A percentile compares a stretch with the other conserved stretches of the same genome.
Conservation (phyloP, 1,139 yeast genomes). For the Kodamaea suecica region DNA sequence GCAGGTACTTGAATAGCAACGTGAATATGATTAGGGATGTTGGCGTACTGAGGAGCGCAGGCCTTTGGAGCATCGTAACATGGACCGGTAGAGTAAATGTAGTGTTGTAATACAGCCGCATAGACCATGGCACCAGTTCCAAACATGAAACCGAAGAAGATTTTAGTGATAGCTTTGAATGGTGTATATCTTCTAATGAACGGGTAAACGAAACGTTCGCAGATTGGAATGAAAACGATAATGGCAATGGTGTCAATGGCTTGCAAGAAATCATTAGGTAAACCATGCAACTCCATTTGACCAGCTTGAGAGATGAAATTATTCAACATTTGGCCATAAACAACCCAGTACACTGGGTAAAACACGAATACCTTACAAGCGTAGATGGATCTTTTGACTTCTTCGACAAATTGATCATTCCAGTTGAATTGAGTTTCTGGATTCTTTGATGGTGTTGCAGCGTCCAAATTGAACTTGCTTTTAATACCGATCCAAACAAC, state of each 20-base stretch:
- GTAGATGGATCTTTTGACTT: constrained; percentile 52
- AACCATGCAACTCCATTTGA: constrained; percentile 58
- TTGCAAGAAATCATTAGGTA: constrained; percentile 67
- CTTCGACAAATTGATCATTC: constrained; percentile 62
- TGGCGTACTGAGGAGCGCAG: constrained; percentile 28
- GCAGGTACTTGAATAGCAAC: constrained; percentile 66
- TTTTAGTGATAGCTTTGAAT: constrained; percentile 69
- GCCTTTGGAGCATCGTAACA: constrained; percentile 62
- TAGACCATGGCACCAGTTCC: constrained; percentile 70
- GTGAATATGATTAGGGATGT: constrained; percentile 51
- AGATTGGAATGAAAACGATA: constrained; percentile 59
- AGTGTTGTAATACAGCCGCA: constrained; percentile 78
- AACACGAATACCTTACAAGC: constrained; percentile 64
- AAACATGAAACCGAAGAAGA: constrained; percentile 70
- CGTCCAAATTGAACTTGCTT: constrained; percentile 50
- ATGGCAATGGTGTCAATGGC: constrained; percentile 60
- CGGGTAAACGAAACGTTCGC: constrained; percentile 54
- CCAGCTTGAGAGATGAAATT: constrained; percentile 67
- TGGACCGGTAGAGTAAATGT: constrained; percentile 70
- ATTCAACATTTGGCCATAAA: constrained; percentile 64
- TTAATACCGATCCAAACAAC: constrained; percentile 44
- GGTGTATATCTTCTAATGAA: constrained; percentile 52
- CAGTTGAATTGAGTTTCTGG: constrained; percentile 49
- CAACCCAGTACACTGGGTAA: constrained; percentile 66
- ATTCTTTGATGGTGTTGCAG: constrained; percentile 53